These are phyloP conservation scores for Solanum bulbocastanum DNA, from an alignment of 257 asterid species.

Conservation along the genomic window DNA sequence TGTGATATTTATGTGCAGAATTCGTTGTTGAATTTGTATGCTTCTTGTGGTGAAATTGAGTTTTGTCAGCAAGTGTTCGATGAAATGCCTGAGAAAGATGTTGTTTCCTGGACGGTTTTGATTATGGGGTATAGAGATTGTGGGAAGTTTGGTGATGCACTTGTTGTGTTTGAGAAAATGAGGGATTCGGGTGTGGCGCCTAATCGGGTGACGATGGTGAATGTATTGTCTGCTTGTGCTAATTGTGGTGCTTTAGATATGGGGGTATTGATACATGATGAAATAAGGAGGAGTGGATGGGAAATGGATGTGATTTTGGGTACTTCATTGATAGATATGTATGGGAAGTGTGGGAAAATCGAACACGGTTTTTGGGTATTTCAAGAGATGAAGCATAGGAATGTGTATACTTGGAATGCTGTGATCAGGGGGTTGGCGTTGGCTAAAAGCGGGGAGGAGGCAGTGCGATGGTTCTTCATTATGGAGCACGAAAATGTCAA, in stretches of 20 bases:
- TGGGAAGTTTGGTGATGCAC: conserved; percentile 39
- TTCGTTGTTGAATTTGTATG: conserved; percentile 45
- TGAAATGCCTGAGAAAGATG: conserved; percentile 67
- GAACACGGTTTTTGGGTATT: conserved; percentile 38
- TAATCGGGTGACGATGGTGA: conserved; percentile 68
- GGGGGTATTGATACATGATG: conserved; percentile 52
- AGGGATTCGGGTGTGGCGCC: conserved; percentile 40
- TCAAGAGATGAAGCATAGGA: conserved; percentile 35
- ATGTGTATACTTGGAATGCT: conserved; percentile 60
- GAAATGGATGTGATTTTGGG: conserved; percentile 65
- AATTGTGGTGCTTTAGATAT: conserved; percentile 35
- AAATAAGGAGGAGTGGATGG: conserved; percentile 38
- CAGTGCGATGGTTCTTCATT: conserved; percentile 37
- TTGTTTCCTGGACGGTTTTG: conserved; percentile 70
- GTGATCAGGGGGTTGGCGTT: conserved; percentile 56
- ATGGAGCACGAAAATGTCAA: conserved; percentile 42
- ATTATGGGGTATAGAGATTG: conserved; percentile 47
- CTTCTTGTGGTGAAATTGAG: conserved; percentile 33
- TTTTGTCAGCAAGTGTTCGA: conserved; percentile 50
- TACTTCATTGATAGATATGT: conserved; percentile 64
- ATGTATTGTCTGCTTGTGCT: conserved; percentile 60
- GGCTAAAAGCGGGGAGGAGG: conserved; percentile 45
- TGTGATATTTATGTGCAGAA: conserved; percentile 57
- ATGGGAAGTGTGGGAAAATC: conserved; percentile 48
- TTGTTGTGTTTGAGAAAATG: conserved; percentile 47